phyloP scores from a whole-genome alignment of 306 rosid genomes.

The Senna siamea region DNA sequence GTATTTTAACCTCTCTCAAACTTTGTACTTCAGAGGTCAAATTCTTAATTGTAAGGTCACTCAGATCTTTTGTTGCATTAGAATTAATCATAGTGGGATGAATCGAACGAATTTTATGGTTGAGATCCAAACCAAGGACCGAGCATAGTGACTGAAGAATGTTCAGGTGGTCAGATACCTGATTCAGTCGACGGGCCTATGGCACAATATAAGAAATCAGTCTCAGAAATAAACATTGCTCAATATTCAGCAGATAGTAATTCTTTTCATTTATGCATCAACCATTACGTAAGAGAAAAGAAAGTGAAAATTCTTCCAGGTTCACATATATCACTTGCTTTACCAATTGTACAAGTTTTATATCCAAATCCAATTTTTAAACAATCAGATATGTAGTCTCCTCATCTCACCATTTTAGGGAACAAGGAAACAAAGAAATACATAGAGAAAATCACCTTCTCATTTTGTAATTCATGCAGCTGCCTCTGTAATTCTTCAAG shows the following conservation, averaged over 20 bases:
- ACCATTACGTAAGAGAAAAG: not conserved
- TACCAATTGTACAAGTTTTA: not conserved
- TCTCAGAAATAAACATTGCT: not conserved
- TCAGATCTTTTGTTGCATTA: constrained; percentile 44
- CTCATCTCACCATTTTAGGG: not conserved
- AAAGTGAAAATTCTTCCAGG: not conserved
- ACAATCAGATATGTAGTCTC: not conserved
- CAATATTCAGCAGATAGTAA: not conserved
- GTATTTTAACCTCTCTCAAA: constrained; percentile 61
- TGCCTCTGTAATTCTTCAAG: no score
- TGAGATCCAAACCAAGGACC: constrained; percentile 46
- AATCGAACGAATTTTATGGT: constrained; percentile 37
- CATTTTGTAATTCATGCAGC: constrained; percentile 53
- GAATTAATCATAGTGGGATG: constrained; percentile 48
- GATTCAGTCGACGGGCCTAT: constrained; percentile 62
- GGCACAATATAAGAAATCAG: not conserved
- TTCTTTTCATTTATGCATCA: not conserved
- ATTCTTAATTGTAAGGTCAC: constrained; percentile 49
- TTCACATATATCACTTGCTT: not conserved
- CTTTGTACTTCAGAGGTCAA: constrained; percentile 52
- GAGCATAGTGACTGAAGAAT: constrained; percentile 44
- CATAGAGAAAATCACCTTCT: constrained; percentile 58
- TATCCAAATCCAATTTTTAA: not conserved
- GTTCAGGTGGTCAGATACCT: constrained; percentile 48
- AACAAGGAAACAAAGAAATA: not conserved